A percentile compares a stretch with the other conserved stretches of the same genome.
phyloP scores from a whole-genome alignment of 208 protist genomes.

The Trypanosoma congolense region DNA sequence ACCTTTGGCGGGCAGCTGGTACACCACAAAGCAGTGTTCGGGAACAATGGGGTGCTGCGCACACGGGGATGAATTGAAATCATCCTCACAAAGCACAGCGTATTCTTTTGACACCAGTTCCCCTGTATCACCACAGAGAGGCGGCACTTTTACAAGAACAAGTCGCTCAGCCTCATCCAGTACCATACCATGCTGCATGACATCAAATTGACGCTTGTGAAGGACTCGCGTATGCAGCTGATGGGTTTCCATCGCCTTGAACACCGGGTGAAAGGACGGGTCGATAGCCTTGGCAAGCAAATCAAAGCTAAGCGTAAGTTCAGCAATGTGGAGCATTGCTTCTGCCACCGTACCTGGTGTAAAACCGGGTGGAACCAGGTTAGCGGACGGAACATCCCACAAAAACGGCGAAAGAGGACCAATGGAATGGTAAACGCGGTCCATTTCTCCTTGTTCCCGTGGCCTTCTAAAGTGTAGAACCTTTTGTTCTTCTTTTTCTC shows the following conservation, averaged over 20 bases:
- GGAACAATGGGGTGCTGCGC: constrained; percentile 57
- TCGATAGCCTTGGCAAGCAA: constrained; percentile 50
- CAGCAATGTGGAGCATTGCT: constrained; percentile 40
- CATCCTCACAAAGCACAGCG: constrained; percentile 37
- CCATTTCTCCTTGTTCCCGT: constrained; percentile 33
- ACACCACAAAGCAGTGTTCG: constrained; percentile 80
- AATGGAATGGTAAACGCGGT: constrained; percentile 31
- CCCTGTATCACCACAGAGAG: constrained; percentile 41
- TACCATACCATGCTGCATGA: constrained; percentile 80
- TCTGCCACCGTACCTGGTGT: constrained; percentile 35
- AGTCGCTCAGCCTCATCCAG: constrained; percentile 56
- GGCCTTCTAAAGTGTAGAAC: not conserved
- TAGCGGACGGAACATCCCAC: constrained; percentile 35
- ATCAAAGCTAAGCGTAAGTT: constrained; percentile 64
- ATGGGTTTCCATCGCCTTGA: constrained; percentile 43
- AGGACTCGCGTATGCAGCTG: constrained; percentile 50
- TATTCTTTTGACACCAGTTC: constrained; percentile 53
- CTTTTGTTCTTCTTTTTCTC: constrained; percentile 5
- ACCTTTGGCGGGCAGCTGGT: constrained; percentile 33
- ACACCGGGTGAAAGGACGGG: constrained; percentile 54
- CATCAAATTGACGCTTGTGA: constrained; percentile 73
- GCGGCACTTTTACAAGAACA: constrained; percentile 56
- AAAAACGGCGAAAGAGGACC: constrained; percentile 64
- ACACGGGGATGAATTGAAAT: constrained; percentile 28
- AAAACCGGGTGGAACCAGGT: constrained; percentile 27